phyloP scores from a whole-genome alignment of 495 filamentous ascomycete genomes.

The Aspergillus nanangensis region DNA sequence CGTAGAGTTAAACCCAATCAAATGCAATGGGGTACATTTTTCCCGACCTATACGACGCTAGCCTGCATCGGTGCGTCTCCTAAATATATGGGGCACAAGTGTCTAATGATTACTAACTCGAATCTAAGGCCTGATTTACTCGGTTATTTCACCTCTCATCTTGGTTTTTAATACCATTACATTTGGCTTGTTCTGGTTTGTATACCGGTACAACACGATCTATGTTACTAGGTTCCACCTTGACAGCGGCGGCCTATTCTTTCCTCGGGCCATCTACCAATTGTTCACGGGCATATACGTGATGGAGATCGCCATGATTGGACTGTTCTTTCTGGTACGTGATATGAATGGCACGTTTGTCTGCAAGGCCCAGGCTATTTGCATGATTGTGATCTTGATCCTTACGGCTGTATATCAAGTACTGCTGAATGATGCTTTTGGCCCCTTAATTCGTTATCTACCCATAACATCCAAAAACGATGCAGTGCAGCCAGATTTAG shows the following conservation, averaged over 20 bases:
- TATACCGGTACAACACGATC: conserved; percentile 93
- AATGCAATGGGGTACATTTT: conserved; percentile 89
- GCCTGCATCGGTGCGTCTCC: conserved; percentile 71
- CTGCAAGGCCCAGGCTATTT: conserved; percentile 78
- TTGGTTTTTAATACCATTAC: conserved; percentile 91
- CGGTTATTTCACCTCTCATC: conserved; percentile 84
- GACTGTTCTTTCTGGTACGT: conserved; percentile 82
- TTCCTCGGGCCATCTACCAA: conserved; percentile 92
- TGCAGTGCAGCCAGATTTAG: conserved; percentile 81
- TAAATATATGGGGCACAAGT: not conserved
- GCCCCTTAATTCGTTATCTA: conserved; percentile 80
- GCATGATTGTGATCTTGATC: conserved; percentile 74
- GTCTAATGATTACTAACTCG: conserved; percentile 6
- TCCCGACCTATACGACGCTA: conserved; percentile 92
- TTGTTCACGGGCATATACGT: conserved; percentile 92
- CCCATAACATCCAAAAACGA: conserved; percentile 96
- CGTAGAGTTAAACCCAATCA: conserved; percentile 74
- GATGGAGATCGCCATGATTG: conserved; percentile 88
- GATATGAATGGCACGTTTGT: conserved; percentile 54
- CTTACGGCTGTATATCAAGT: conserved; percentile 78
- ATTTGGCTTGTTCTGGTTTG: conserved; percentile 91
- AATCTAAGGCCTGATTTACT: conserved; percentile 85
- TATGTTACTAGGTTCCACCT: conserved; percentile 89
- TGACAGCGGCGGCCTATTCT: conserved; percentile 91
- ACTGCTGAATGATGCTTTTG: conserved; percentile 79